phyloP scores from a whole-genome alignment of 2,329 filamentous ascomycete species.

The Fusarium sp. region DNA sequence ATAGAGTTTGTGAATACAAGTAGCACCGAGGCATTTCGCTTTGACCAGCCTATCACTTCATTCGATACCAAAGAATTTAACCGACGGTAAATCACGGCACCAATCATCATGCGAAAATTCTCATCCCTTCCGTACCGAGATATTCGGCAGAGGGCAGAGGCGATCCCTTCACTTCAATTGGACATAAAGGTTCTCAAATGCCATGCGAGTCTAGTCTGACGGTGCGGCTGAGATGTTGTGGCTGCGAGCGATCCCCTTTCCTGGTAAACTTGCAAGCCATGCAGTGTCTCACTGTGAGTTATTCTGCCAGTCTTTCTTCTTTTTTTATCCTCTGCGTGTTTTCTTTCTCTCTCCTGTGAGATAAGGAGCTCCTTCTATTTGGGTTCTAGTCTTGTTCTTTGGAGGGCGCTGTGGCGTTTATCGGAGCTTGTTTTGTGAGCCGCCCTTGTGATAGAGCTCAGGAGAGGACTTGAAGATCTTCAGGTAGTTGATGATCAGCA shows the following conservation, averaged over 20 bases:
- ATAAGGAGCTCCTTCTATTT: background rate
- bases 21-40: background rate
- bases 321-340: background rate
- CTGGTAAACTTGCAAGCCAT: background rate
- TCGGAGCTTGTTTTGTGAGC: background rate
- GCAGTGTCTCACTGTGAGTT: background rate
- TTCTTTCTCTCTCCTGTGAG: too few relatives aligned
- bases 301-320: background rate
- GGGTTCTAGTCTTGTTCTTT: background rate
- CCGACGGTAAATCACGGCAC: background rate
- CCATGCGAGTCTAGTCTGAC: background rate
- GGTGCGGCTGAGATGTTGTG: background rate
- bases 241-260: background rate
- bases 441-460: background rate
- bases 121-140: background rate
- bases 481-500: background rate
- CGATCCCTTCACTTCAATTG: background rate
- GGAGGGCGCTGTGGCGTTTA: background rate
- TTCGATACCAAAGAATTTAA: background rate
- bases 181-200: background rate
- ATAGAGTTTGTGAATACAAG: background rate
- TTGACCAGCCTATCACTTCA: background rate
- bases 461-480: fast-evolving
- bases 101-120: background rate
- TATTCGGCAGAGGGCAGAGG: background rate